These are phyloP conservation scores for Chalaropsis ovoidea DNA, from an alignment of 2,329 filamentous ascomycete genomes.

Conservation along the genomic window DNA sequence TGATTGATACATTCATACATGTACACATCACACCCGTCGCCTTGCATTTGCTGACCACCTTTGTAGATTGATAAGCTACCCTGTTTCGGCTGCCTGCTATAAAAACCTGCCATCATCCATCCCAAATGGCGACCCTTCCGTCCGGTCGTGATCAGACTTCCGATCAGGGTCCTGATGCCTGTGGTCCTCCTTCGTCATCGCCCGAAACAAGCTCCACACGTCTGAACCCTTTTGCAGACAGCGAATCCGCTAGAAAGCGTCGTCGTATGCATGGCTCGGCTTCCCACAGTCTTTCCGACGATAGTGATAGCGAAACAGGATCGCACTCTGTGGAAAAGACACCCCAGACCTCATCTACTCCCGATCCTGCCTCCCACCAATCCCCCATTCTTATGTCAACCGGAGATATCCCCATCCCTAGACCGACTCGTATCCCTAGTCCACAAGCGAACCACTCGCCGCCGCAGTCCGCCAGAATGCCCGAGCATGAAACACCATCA, in stretches of 20 bases:
- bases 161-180: slow-evolving; percentile 35
- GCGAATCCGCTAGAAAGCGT: slow-evolving; percentile 50
- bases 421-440: neutral
- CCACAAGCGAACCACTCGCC: neutral
- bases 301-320: slow-evolving; percentile 37
- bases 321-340: slow-evolving; percentile 32
- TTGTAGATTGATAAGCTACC: slow-evolving; percentile 6
- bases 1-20: neutral
- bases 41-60: slow-evolving; percentile 2
- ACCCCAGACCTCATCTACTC: slow-evolving; percentile 29
- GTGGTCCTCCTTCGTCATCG: slow-evolving; percentile 43
- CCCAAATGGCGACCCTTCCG: slow-evolving; percentile 12
- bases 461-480: slow-evolving; percentile 5
- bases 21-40: neutral
- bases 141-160: slow-evolving; percentile 4
- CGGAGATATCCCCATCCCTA: neutral
- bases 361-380: slow-evolving; percentile 15
- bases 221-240: slow-evolving; percentile 55
- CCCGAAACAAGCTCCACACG: slow-evolving; percentile 51
- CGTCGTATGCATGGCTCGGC: slow-evolving; percentile 49
- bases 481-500: neutral
- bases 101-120: slow-evolving; percentile 37
- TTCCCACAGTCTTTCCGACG: slow-evolving; percentile 46
- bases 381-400: slow-evolving; percentile 39
- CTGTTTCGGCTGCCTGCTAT: neutral